Percentiles rank a stretch among this genome's conserved stretches.
phyloP scores from a whole-genome alignment of 352 stramenopile species.

The Globisporangium lucens region DNA sequence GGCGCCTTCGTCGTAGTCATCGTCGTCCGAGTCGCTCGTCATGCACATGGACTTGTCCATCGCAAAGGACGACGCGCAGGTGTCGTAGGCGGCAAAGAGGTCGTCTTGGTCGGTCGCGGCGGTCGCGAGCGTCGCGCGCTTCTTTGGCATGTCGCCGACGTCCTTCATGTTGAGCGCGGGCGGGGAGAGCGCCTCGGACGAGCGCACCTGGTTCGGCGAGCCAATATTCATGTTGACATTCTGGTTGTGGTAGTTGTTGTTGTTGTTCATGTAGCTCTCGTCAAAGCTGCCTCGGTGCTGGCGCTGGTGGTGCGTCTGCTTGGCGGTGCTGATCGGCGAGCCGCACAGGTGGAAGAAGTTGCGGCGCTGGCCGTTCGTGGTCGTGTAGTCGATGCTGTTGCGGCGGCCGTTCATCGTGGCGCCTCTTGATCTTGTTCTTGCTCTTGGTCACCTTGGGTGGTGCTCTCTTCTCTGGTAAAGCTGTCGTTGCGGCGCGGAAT shows the following conservation, averaged over 20 bases:
- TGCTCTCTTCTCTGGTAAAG: not conserved
- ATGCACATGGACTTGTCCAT: constrained; percentile 11
- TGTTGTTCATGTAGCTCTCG: constrained; percentile 13
- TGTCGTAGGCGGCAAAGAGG: constrained; percentile 28
- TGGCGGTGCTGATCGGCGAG: constrained; percentile 73
- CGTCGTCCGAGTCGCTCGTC: constrained; percentile 25
- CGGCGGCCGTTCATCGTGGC: constrained; percentile 1
- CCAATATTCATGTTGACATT: constrained; percentile 11
- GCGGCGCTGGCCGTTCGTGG: constrained; percentile 15
- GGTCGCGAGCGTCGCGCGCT: constrained; percentile 13
- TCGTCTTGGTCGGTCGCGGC: constrained; percentile 25
- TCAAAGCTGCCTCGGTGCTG: constrained; percentile 23
- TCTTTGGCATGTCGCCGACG: constrained; percentile 19
- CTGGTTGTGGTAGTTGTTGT: not conserved
- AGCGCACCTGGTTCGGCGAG: constrained; percentile 31
- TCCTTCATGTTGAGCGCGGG: constrained; percentile 33
- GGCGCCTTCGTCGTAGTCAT: constrained; percentile 22
- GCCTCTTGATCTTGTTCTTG: not conserved
- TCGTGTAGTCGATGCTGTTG: constrained; percentile 2
- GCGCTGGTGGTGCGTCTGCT: constrained; percentile 28
- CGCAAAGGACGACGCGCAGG: constrained; percentile 15
- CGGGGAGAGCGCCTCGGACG: constrained; percentile 26
- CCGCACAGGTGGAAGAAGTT: constrained; percentile 73
- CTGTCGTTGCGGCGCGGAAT: not conserved
- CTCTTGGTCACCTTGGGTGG: not conserved